Conservation (phyloP, 176 grass and related monocot genomes). For the Oryza longistaminata region DNA sequence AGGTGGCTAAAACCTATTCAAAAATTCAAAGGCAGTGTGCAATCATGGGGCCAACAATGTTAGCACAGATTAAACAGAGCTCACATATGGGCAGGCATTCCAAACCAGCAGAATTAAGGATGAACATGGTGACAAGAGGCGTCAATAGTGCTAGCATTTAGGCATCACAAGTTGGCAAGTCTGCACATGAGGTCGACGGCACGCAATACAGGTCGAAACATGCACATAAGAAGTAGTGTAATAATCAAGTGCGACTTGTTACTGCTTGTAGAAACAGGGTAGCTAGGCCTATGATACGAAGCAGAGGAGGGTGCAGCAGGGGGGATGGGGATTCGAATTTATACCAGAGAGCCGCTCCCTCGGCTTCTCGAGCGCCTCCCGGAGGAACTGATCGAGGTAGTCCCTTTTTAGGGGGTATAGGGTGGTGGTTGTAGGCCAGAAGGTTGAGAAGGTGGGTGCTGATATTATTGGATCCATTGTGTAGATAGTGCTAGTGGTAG, state of each 20-base stretch:
- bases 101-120: not conserved
- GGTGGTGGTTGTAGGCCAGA: constrained; percentile 49
- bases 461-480: constrained; percentile 48
- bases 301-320: not conserved
- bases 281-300: not conserved
- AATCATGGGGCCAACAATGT: too few species aligned
- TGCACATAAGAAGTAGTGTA: too few species aligned
- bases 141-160: not conserved
- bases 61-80: too few species aligned
- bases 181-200: not conserved
- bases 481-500: constrained; percentile 31
- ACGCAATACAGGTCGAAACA: not conserved
- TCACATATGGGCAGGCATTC: too few species aligned
- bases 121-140: not conserved
- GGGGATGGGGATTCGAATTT: not conserved
- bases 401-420: constrained; percentile 37
- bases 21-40: not conserved
- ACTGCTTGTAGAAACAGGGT: too few species aligned
- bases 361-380: constrained; percentile 95
- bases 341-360: constrained; percentile 80
- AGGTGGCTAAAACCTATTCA: not conserved
- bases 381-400: constrained; percentile 84
- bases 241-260: too few species aligned
- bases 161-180: not conserved
- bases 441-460: constrained; percentile 48